Evolutionary conservation across 768 basidiomycete genomes (phyloP).

Genomic region (Tylopilus plumbeoviolaceoides): DNA sequence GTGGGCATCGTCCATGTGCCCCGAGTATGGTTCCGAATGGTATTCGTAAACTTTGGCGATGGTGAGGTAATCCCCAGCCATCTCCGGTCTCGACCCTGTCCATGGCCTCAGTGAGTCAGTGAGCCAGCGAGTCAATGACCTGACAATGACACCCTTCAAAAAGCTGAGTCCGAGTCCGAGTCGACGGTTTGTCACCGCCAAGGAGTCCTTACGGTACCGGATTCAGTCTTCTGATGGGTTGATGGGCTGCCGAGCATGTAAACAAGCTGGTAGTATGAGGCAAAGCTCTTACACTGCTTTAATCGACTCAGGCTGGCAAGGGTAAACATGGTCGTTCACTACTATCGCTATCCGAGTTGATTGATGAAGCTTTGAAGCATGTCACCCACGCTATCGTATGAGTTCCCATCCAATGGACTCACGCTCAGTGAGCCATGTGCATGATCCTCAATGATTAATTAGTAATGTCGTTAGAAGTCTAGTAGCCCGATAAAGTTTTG

Average conservation of each 20-base stretch:
- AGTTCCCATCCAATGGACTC: background rate
- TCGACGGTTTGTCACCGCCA: background rate
- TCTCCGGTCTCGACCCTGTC: background rate
- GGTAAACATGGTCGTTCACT: too few relatives aligned
- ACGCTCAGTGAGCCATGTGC: too few relatives aligned
- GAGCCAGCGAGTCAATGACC: too few relatives aligned
- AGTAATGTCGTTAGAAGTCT: too few relatives aligned
- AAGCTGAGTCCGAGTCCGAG: too few relatives aligned
- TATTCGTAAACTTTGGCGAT: slow-evolving; percentile 6
- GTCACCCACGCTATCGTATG: background rate
- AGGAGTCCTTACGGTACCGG: background rate
- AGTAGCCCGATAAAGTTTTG: background rate
- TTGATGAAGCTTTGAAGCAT: background rate
- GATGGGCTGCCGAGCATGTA: too few relatives aligned
- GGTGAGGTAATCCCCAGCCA: background rate
- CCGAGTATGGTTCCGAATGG: background rate
- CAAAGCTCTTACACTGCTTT: too few relatives aligned
- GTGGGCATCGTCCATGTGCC: background rate
- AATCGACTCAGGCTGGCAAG: too few relatives aligned
- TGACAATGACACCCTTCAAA: too few relatives aligned
- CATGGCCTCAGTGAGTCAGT: too few relatives aligned
- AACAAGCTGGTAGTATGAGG: too few relatives aligned
- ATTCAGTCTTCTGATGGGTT: background rate
- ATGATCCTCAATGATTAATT: background rate
- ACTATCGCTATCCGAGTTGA: too few relatives aligned